Evolutionary conservation across 345 rosid species (phyloP).

Genomic region (Eucalyptus pauciflora): DNA sequence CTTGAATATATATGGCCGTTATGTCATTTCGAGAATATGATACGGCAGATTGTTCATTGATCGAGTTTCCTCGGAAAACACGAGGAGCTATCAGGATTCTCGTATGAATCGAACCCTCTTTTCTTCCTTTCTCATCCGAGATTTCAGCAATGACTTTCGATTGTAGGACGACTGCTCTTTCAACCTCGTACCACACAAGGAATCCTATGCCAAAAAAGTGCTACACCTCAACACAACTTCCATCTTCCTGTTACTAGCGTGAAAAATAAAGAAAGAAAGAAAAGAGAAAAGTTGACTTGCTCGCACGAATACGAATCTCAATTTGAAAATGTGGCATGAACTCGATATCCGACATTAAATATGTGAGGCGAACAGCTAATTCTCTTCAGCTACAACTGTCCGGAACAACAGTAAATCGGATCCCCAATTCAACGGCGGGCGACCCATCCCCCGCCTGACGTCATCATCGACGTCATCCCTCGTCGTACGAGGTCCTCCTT

Average conservation of each 20-base stretch:
- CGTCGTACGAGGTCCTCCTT: not conserved
- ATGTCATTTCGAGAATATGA: not conserved
- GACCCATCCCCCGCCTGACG: not conserved
- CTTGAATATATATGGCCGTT: fast-evolving
- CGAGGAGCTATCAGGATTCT: not conserved
- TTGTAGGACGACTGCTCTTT: not conserved
- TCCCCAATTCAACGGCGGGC: not conserved
- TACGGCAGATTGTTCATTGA: no score
- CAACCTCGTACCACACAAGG: not conserved
- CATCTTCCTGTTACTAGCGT: not conserved
- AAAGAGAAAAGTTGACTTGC: not conserved
- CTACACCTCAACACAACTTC: not conserved
- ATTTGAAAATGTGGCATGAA: not conserved
- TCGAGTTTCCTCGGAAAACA: not conserved
- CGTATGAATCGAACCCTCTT: not conserved
- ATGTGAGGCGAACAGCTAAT: not conserved
- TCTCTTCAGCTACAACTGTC: not conserved
- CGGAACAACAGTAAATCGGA: not conserved
- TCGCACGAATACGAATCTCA: not conserved
- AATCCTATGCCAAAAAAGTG: not conserved
- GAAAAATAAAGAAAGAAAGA: not conserved
- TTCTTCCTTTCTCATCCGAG: not conserved
- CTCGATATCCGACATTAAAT: not conserved
- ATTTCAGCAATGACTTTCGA: not conserved
- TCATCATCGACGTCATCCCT: not conserved